Conservation (phyloP, 192 early-diverging fungal genomes). For the Hyaloraphidium curvatum region DNA sequence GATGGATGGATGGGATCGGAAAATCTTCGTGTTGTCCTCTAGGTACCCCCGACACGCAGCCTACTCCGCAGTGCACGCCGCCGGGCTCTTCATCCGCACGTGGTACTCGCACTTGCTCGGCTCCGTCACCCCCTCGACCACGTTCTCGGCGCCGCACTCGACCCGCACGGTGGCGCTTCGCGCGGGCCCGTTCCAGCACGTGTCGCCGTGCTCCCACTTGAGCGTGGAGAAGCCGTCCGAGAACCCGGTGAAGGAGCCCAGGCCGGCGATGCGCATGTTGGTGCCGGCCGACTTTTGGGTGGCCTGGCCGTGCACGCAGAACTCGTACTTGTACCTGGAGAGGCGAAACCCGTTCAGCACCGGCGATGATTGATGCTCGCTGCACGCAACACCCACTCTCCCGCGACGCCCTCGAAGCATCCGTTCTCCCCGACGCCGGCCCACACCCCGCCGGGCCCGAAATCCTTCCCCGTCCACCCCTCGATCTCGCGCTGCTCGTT, state of each 20-base stretch:
- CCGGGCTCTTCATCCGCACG: conserved; percentile 54
- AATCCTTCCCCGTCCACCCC: conserved; percentile 36
- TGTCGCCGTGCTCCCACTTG: conserved; percentile 46
- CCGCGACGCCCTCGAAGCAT: conserved; percentile 43
- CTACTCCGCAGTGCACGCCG: conserved; percentile 45
- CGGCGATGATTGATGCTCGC: background rate
- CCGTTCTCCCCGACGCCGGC: too few species aligned
- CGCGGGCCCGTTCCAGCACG: conserved; percentile 91
- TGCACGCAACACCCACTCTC: conserved; percentile 13
- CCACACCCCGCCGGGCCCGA: conserved; percentile 51
- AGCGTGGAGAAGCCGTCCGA: conserved; percentile 29
- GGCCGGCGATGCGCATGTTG: conserved; percentile 23
- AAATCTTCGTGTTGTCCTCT: too few species aligned
- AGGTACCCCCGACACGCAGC: too few species aligned
- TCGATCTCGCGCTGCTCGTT: conserved; percentile 7
- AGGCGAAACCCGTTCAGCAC: background rate
- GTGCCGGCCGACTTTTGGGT: conserved; percentile 52
- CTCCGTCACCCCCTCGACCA: conserved; percentile 54
- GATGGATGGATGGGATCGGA: too few species aligned
- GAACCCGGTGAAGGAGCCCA: conserved; percentile 33
- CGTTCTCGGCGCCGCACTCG: conserved; percentile 52
- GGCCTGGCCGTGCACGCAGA: conserved; percentile 65
- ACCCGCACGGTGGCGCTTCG: conserved; percentile 50
- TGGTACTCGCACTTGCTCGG: conserved; percentile 88
- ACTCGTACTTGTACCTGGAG: conserved; percentile 45